Base-by-base conservation (phyloP, 345 rosid species). In the Pistacia integerrima region DNA sequence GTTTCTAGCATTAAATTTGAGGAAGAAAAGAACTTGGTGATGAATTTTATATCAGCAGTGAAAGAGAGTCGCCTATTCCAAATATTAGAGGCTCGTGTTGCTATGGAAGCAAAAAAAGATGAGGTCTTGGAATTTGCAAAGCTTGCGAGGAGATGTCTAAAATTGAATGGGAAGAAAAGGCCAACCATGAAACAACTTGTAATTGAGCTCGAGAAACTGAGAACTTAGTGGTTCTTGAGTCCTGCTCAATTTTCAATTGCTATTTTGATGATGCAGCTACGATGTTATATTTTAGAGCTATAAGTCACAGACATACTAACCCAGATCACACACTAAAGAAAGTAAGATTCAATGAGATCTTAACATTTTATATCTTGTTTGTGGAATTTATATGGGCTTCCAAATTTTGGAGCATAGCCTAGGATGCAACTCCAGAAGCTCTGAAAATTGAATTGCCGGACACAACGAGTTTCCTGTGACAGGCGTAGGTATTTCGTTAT, bases 361-460 rank as follows among this genome's bases (percentile, higher is more conserved):
- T 73, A 36, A 12, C 44, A 25, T 64, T 64, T 49, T 56, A 20
- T 58, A 5, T 48, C 38, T 55, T 48, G 56, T 73, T 46, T 64
- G 58, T 59, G 22, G 28, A 57, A 75, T 49, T 67, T 73, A 48
- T 69, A 38, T 77, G 98, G 97, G 44, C 84, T 86, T 77, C 92
- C 89, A 59, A 94, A 94, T 70, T 92, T 90, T 83, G 98, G 98
- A 69, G 88, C 92, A 88, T 94, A 73, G 87, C 84, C 28, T 92
- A 97, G 98, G 71, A 84, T 44, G 82, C 88, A 63, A 81, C 70
- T 51, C 97, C 93, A n/a, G 87, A 78, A 62, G 80, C 87, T 41
- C n/a, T 94, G 81, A 87, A 79, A 75, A 78, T 94, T 48, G 90
- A 90, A 83, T 84, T 92, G 56, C 85, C 90, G 80, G 93, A 92